Conservation (phyloP, 1,284 basidiomycete species). For the Cryptococcus wingfieldii region DNA sequence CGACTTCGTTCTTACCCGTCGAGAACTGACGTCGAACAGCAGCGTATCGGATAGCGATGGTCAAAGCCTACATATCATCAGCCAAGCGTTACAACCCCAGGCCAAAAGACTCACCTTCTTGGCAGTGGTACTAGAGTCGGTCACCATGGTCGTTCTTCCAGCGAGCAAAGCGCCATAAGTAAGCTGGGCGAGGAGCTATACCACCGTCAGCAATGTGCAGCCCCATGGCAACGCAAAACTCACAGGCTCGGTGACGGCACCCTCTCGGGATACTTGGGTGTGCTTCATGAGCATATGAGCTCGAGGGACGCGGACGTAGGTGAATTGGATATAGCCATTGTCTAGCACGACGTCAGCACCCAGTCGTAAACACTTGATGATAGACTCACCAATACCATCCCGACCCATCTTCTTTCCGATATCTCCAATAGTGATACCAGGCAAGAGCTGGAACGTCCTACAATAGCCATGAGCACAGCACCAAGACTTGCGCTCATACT, state of each 20-base stretch:
- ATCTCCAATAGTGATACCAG: constrained; percentile 57
- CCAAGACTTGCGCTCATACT: constrained; percentile 16
- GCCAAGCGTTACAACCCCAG: background rate
- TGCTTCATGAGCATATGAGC: constrained; percentile 60
- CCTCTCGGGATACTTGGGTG: constrained; percentile 54
- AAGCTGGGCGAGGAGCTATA: constrained; percentile 54
- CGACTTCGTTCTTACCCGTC: constrained; percentile 49
- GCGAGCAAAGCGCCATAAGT: constrained; percentile 58
- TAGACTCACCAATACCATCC: constrained; percentile 51
- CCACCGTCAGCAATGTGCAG: constrained; percentile 36
- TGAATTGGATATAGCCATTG: constrained; percentile 55
- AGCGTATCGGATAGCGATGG: constrained; percentile 57
- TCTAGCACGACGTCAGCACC: constrained; percentile 23
- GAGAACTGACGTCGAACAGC: constrained; percentile 57
- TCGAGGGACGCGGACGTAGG: constrained; percentile 56
- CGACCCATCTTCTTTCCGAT: constrained; percentile 60
- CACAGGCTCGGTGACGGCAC: constrained; percentile 45
- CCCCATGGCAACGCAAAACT: constrained; percentile 3
- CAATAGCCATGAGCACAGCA: constrained; percentile 10
- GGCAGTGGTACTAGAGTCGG: constrained; percentile 54
- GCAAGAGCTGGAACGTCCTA: constrained; percentile 50
- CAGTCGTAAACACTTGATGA: background rate
- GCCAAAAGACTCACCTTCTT: constrained; percentile 48
- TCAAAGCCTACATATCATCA: constrained; percentile 47
- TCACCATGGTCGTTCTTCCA: constrained; percentile 56